Percentiles rank a stretch among this genome's conserved stretches.
phyloP scores from a whole-genome alignment of 176 grass and related monocot genomes.

The Aegilops speltoides region DNA sequence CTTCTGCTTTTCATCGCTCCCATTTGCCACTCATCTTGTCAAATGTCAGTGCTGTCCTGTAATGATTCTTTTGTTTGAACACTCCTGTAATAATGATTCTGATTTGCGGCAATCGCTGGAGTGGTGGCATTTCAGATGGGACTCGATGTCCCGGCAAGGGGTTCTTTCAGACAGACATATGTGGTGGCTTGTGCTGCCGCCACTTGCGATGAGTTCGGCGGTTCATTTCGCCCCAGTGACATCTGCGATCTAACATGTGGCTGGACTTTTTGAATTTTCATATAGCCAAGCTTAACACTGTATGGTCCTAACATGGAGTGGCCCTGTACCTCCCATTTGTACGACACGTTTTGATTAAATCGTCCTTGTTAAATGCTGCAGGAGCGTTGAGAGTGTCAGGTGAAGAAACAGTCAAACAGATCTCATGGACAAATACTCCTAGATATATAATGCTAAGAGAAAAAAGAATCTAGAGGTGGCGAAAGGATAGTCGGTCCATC shows the following conservation, averaged over 20 bases:
- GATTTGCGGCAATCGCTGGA: conserved; percentile 22
- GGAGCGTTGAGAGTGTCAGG: neutral
- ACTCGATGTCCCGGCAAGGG: conserved; percentile 9
- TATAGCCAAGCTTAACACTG: neutral
- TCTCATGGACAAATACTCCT: too few species aligned
- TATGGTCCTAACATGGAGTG: neutral
- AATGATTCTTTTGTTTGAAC: neutral
- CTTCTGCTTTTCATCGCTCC: neutral
- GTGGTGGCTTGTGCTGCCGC: conserved; percentile 18
- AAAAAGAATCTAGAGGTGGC: conserved; percentile 1
- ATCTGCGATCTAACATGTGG: conserved; percentile 8
- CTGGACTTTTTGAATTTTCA: neutral
- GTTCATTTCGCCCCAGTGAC: conserved; percentile 7
- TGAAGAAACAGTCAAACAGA: neutral
- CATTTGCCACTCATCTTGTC: conserved; percentile 37
- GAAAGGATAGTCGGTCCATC: neutral
- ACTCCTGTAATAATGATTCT: neutral
- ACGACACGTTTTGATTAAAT: neutral
- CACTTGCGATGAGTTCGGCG: conserved; percentile 28
- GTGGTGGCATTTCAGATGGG: conserved; percentile 47
- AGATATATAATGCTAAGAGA: neutral
- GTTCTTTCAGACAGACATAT: neutral
- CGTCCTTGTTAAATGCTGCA: neutral
- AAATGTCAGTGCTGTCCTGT: conserved; percentile 22
- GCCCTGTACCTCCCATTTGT: neutral